These are phyloP conservation scores for Phialophora expanda DNA, from an alignment of 2,329 filamentous ascomycete species.

Conservation along the genomic window DNA sequence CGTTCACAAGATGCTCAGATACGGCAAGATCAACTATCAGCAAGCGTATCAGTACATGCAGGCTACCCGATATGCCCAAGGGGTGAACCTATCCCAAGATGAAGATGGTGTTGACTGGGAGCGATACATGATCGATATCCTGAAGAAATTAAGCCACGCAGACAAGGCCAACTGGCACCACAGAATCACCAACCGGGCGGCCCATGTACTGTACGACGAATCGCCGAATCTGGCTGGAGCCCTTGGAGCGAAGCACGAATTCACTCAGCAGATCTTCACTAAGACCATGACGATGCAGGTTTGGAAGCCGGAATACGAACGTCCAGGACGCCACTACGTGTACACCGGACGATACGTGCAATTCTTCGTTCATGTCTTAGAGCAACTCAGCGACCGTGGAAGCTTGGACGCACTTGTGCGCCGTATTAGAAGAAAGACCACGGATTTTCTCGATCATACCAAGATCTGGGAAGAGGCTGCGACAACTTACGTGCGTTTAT, in stretches of 20 bases:
- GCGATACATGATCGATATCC: conserved; percentile 64
- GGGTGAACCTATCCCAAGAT: conserved; percentile 56
- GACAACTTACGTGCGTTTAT: conserved; percentile 61
- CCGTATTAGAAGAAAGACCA: conserved; percentile 78
- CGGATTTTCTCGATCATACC: conserved; percentile 70
- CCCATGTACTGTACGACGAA: conserved; percentile 66
- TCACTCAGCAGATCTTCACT: conserved; percentile 84
- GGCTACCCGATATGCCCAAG: conserved; percentile 61
- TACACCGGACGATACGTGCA: conserved; percentile 86
- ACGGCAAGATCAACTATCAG: conserved; percentile 51
- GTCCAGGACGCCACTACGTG: conserved; percentile 84
- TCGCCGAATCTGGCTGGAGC: conserved; percentile 57
- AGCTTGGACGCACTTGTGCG: conserved; percentile 80
- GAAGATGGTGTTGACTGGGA: conserved; percentile 61
- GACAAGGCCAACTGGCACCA: conserved; percentile 97
- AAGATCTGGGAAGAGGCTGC: conserved; percentile 68
- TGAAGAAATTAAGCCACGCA: conserved; percentile 66
- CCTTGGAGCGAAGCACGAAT: conserved; percentile 72
- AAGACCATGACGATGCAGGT: conserved; percentile 95
- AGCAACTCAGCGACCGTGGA: conserved; percentile 73
- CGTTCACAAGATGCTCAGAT: conserved; percentile 76
- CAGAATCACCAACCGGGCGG: conserved; percentile 75
- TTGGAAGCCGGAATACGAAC: conserved; percentile 90
- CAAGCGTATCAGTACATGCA: conserved; percentile 58
- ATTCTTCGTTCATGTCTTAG: conserved; percentile 77